Evolutionary conservation across 768 basidiomycete genomes (phyloP), one percentile per base, ranked within the genome.

Genomic region (Xerocomus brunneocitrinus): DNA sequence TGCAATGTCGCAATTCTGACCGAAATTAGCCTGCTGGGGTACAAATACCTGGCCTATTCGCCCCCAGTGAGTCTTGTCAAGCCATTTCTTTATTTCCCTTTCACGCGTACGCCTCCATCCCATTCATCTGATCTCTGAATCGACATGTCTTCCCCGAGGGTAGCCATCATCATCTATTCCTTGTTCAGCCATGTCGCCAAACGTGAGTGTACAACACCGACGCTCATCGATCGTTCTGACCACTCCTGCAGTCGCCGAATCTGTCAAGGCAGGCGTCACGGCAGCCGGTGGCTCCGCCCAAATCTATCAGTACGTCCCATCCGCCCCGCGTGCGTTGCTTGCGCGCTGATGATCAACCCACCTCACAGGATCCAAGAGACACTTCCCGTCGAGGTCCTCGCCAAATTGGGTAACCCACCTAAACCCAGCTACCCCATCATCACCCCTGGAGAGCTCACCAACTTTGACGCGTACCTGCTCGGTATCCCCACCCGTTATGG

Each of bases 141-240:
- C 24, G 34, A 47, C 47, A 79, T 79, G 76, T 63, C 78, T 58
- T 80, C 85, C 28, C 63, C 62, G 16, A 78, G 68, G 53, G 69
- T 89, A 56, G 86, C 86, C 51, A 86, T 89, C 66, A 62, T 89
- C 60, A 82, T 89, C 71, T 91, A 90, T 74, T 66, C 81, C 38
- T 66, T 87, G 73, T 88, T 85, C 67, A 84, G 86, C 59, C 89
- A 91, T 67, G 79, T 91, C 68, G 76, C 75, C 58, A 79, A 79
- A 62, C 41, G 89, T 89, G 63, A 35, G 84, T 76, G 8, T 27
- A n/a, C 5, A 28, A 1, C 35, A 10, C 47, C 24, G 44, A 32
- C 40, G 36, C n/a, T 13, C 28, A 32, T 5, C 31, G 31, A 9
- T 14, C 28, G 1, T n/a, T 22, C 30, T 36, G 49, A 58, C 22